Conservation (phyloP, 208 protist genomes). For the Leptomonas seymouri region DNA sequence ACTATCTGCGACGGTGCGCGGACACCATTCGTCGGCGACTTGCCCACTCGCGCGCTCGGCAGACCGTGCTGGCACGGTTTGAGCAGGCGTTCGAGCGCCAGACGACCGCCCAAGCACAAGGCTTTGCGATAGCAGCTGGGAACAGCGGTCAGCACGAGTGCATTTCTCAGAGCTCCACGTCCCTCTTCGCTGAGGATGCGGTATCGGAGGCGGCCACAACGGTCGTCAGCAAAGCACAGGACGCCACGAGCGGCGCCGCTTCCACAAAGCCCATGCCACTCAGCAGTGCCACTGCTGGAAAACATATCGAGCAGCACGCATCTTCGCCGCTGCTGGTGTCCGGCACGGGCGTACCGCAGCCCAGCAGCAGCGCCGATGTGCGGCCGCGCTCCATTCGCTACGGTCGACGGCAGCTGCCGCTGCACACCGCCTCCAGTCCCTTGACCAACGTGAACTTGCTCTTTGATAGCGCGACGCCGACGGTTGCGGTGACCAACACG, state of each 20-base stretch:
- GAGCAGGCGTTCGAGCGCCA: constrained; percentile 13
- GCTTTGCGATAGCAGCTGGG: not conserved
- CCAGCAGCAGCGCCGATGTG: constrained; percentile 16
- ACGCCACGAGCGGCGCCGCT: not conserved
- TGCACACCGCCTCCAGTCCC: constrained; percentile 25
- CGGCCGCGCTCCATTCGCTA: constrained; percentile 31
- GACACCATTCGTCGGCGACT: constrained; percentile 24
- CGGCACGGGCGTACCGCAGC: not conserved
- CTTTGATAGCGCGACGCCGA: constrained; percentile 26
- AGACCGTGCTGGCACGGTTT: constrained; percentile 11
- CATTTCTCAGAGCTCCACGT: not conserved
- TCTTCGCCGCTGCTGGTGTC: not conserved
- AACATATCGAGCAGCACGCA: not conserved
- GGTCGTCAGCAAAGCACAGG: not conserved
- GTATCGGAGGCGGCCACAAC: constrained; percentile 1
- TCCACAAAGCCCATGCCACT: constrained; percentile 5
- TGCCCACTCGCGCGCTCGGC: constrained; percentile 22
- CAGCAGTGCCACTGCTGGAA: not conserved
- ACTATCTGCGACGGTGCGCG: constrained; percentile 34
- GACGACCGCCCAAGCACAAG: not conserved
- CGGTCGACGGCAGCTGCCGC: constrained; percentile 24
- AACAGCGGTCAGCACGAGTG: not conserved
- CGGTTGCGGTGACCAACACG: not conserved
- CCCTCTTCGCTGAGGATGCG: not conserved
- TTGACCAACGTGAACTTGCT: constrained; percentile 18